These are phyloP conservation scores for Allium sativum DNA, from an alignment of 106 monocot species.

Conservation along the genomic window DNA sequence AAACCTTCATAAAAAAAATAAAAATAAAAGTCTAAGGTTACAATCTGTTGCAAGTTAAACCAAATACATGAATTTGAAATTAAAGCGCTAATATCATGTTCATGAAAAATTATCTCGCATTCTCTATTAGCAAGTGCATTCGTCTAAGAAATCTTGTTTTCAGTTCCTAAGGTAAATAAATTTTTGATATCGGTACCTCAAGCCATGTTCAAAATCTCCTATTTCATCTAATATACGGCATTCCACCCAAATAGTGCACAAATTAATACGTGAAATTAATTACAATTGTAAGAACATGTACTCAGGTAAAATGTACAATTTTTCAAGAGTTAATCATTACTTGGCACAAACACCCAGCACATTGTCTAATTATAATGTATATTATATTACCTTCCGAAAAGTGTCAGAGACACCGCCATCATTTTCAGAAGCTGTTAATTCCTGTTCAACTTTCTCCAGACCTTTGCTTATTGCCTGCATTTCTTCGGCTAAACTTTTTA, in stretches of 20 bases:
- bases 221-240: neutral
- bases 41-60: too few relatives aligned
- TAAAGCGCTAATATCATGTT: too few relatives aligned
- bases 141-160: too few relatives aligned
- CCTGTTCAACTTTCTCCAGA: slow-evolving; percentile 77
- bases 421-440: slow-evolving; percentile 67
- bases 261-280: neutral
- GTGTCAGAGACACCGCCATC: slow-evolving; percentile 60
- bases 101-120: too few relatives aligned
- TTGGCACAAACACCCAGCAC: neutral
- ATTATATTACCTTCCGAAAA: slow-evolving; percentile 48
- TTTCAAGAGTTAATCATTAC: neutral
- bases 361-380: neutral
- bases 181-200: too few relatives aligned
- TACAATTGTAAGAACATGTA: neutral
- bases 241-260: neutral
- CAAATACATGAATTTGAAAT: too few relatives aligned
- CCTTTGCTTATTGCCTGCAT: slow-evolving; percentile 91
- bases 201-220: neutral
- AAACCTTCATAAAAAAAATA: too few relatives aligned
- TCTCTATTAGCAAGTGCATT: too few relatives aligned
- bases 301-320: neutral
- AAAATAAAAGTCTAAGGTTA: too few relatives aligned
- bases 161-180: too few relatives aligned
- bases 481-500: slow-evolving; percentile 78